A percentile compares a stretch with the other conserved stretches of the same genome.
Evolutionary conservation across 2,329 filamentous ascomycete species (phyloP).

Genomic region (Myotisia sp.): DNA sequence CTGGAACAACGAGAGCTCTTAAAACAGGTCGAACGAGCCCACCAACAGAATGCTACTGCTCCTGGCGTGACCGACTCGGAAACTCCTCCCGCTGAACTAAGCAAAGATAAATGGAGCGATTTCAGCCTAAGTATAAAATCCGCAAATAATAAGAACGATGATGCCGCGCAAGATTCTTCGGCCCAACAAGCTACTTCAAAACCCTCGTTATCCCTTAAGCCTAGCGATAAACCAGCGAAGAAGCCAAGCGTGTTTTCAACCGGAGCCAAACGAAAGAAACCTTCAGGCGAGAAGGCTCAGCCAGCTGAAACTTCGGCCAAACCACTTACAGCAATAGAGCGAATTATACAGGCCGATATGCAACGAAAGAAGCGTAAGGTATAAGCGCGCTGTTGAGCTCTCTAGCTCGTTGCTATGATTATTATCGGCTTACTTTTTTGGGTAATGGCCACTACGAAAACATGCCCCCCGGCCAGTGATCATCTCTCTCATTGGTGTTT

Average conservation of each 20-base stretch:
- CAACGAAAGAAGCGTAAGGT: conserved; percentile 10
- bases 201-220: no score
- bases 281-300: not conserved
- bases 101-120: conserved; percentile 3
- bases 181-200: no score
- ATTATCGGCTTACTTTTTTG: no score
- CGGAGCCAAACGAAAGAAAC: conserved; percentile 1
- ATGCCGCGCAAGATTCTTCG: not conserved
- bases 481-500: no score
- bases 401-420: no score
- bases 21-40: conserved; percentile 69
- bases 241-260: conserved; percentile 1
- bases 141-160: not conserved
- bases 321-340: conserved; percentile 10
- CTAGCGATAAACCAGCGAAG: not conserved
- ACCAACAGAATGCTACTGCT: conserved; percentile 15
- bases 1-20: conserved; percentile 74
- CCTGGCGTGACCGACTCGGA: conserved; percentile 21
- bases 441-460: no score
- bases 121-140: conserved; percentile 2
- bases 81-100: conserved; percentile 16
- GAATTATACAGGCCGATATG: conserved; percentile 13
- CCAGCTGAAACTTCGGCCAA: conserved; percentile 7
- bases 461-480: no score
- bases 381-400: no score